Evolutionary conservation across 495 filamentous ascomycete species (phyloP), one percentile per base, ranked within the genome.

Genomic region (Chaetomium cochliodes): DNA sequence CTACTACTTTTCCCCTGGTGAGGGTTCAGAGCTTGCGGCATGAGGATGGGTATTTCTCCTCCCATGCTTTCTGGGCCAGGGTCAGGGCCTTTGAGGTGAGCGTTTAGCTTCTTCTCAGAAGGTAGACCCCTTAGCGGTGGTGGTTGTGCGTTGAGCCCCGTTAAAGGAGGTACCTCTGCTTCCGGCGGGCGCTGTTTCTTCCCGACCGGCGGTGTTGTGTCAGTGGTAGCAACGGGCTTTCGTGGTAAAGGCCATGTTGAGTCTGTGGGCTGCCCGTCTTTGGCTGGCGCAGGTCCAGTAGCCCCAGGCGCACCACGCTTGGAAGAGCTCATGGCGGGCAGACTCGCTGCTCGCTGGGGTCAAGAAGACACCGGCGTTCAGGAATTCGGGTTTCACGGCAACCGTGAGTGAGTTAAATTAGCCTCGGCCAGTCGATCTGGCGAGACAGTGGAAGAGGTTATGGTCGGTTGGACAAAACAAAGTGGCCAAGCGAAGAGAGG

Each of bases 191-290:
- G 41, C 15, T 18, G 20, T 16, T 26, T 52, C 46, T 41, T 61
- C 20, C 46, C 47, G 9, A 8, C 5, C 33, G 47, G 11, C 46
- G 26, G 58, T 39, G 44, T 15, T 39, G 13, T 30, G 47, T 25
- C 33, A 37, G 33, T n/a, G 8, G 47, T 4, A 42, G 46, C 44
- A 20, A 11, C 30, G 5, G 49, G 59, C 15, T 54, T 53, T 20
- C 49, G 59, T 12, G 49, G 50, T 22, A 53, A 53, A 5, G 59
- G 59, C 59, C 59, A 52, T 53, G 59, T 52, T n/a, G 59, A 44
- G 7, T 53, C 33, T 37, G 33, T 5, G 7, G 49, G 49, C 4
- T 33, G 33, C 16, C 54, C 33, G 1, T 7, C 50, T 3, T 42
- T 53, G 23, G 50, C 5, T n/a, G 20, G 30, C n/a, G 49, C 47